phyloP scores from a whole-genome alignment of 805 yeast species.

The Suhomyces faveliae region DNA sequence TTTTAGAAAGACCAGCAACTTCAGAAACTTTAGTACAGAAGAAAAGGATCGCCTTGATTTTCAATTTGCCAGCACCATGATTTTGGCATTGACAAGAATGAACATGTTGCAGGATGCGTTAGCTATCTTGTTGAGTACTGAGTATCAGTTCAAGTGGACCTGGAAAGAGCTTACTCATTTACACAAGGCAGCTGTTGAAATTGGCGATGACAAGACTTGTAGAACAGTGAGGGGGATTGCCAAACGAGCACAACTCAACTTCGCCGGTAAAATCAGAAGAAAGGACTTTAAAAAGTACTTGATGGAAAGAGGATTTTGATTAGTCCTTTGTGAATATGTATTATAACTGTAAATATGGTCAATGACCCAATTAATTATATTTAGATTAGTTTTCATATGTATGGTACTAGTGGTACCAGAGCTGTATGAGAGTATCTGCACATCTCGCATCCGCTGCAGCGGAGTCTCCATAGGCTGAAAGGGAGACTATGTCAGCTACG shows the following conservation, averaged over 20 bases:
- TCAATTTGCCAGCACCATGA: constrained; percentile 71
- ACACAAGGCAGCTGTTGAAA: constrained; percentile 28
- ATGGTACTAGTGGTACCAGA: too few relatives aligned
- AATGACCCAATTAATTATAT: constrained; percentile 2
- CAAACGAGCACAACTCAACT: constrained; percentile 33
- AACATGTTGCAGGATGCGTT: constrained; percentile 67
- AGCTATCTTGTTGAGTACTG: constrained; percentile 63
- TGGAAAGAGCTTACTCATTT: constrained; percentile 35
- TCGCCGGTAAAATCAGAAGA: constrained; percentile 39
- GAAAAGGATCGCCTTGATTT: constrained; percentile 52
- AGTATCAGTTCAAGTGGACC: constrained; percentile 70
- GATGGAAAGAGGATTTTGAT: constrained; percentile 31
- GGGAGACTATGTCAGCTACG: too few relatives aligned
- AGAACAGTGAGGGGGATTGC: constrained; percentile 34
- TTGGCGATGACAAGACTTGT: constrained; percentile 31
- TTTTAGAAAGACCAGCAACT: constrained; percentile 56
- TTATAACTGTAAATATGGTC: constrained; percentile 3
- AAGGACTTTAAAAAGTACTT: constrained; percentile 33
- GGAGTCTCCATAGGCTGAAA: too few relatives aligned
- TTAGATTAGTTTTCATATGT: too few relatives aligned
- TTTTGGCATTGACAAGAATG: constrained; percentile 53
- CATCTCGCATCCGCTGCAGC: too few relatives aligned
- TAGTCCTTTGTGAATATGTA: constrained; percentile 9
- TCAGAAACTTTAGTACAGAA: constrained; percentile 38
- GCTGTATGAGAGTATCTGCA: too few relatives aligned